These are phyloP conservation scores for Coriaria nepalensis DNA, from an alignment of 306 rosid genomes.

Conservation along the genomic window DNA sequence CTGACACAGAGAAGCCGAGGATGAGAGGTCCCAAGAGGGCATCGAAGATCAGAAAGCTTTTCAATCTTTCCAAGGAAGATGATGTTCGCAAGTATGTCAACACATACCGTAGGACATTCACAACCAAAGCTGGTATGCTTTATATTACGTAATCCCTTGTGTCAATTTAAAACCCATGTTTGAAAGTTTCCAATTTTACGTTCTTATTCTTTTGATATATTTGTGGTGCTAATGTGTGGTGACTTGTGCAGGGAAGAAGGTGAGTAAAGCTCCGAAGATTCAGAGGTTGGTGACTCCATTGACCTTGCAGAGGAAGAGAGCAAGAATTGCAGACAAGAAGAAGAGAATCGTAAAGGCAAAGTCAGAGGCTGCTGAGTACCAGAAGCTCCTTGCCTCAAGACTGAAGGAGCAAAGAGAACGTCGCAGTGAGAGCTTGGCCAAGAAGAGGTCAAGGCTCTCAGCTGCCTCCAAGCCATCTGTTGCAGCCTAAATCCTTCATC, in stretches of 20 bases:
- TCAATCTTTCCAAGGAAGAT: conserved; percentile 30
- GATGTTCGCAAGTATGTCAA: conserved; percentile 42
- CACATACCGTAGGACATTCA: conserved; percentile 32
- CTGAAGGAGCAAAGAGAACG: conserved; percentile 44
- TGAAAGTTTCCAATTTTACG: too few relatives aligned
- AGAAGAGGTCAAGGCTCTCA: conserved; percentile 33
- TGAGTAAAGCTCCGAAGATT: conserved; percentile 40
- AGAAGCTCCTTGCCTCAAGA: conserved; percentile 28
- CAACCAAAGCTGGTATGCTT: conserved; percentile 27
- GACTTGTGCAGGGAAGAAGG: conserved; percentile 21
- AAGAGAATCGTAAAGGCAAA: conserved; percentile 32
- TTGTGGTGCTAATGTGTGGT: not conserved
- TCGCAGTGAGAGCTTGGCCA: conserved; percentile 39
- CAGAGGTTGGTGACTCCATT: conserved; percentile 37
- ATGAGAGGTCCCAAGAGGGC: conserved; percentile 52
- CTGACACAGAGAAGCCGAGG: conserved; percentile 36
- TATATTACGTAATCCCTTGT: not conserved
- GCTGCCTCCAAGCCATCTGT: conserved; percentile 22
- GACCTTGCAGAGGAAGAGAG: conserved; percentile 37
- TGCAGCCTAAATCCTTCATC: conserved; percentile 2
- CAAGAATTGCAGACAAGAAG: conserved; percentile 37
- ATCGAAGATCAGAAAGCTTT: conserved; percentile 36
- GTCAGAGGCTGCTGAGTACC: conserved; percentile 35
- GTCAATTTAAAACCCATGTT: too few relatives aligned
- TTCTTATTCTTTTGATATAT: not conserved